phyloP scores from a whole-genome alignment of 2,329 filamentous ascomycete genomes.

The Microthyrium microscopicum region DNA sequence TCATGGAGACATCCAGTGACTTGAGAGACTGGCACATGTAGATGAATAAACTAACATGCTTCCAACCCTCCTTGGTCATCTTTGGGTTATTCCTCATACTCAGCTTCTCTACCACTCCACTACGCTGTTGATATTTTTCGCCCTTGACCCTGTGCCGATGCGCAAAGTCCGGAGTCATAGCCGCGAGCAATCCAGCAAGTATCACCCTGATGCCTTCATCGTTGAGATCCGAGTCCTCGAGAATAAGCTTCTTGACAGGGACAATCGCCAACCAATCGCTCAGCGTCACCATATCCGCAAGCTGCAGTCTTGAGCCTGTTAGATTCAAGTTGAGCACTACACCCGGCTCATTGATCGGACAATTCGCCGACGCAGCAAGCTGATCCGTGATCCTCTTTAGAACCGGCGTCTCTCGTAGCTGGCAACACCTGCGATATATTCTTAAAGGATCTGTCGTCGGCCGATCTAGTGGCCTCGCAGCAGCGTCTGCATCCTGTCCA shows the following conservation, averaged over 20 bases:
- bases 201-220: conserved; percentile 80
- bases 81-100: conserved; percentile 79
- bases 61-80: conserved; percentile 77
- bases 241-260: conserved; percentile 66
- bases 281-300: conserved; percentile 70
- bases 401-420: conserved; percentile 81
- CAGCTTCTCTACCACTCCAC: conserved; percentile 70
- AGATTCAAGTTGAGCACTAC: conserved; percentile 70
- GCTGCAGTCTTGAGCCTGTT: conserved; percentile 66
- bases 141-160: conserved; percentile 10
- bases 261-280: conserved; percentile 91
- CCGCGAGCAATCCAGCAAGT: conserved; percentile 68
- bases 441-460: conserved; percentile 83
- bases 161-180: conserved; percentile 45
- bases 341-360: conserved; percentile 47
- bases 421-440: conserved; percentile 89
- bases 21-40: conserved; percentile 80
- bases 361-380: conserved; percentile 54
- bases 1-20: conserved; percentile 70
- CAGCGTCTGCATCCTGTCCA: conserved; percentile 22
- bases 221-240: conserved; percentile 74
- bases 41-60: conserved; percentile 73
- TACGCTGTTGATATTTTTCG: conserved; percentile 27
- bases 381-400: conserved; percentile 85
- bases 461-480: conserved; percentile 37